Conservation (phyloP, 2,329 filamentous ascomycete species). For the Remersonia thermophila region DNA sequence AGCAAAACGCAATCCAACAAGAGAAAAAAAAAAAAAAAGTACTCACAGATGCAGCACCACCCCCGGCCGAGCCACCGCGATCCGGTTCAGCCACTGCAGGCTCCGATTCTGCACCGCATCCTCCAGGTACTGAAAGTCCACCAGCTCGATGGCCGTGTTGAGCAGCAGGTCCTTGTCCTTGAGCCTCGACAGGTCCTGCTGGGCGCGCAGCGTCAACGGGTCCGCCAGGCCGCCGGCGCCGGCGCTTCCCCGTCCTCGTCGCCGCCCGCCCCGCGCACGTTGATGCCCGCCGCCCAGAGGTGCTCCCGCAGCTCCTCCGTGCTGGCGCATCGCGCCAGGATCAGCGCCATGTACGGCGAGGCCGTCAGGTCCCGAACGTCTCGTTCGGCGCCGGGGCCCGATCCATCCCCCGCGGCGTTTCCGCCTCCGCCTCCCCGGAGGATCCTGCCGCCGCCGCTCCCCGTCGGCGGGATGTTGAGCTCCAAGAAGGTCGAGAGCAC, state of each 20-base stretch:
- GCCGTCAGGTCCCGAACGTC: constrained; percentile 22
- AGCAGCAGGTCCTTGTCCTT: constrained; percentile 51
- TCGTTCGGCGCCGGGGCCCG: constrained; percentile 9
- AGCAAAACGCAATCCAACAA: neutral
- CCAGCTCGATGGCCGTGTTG: constrained; percentile 49
- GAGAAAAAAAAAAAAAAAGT: neutral
- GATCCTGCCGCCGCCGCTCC: neutral
- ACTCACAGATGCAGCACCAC: constrained; percentile 49
- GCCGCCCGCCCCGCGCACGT: constrained; percentile 18
- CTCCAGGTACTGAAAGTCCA: constrained; percentile 55
- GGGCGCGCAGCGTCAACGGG: constrained; percentile 14
- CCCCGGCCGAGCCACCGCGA: constrained; percentile 41
- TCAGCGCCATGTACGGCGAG: constrained; percentile 49
- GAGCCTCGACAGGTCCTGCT: constrained; percentile 34
- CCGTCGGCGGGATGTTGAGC: constrained; percentile 24
- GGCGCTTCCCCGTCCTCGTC: constrained; percentile 21
- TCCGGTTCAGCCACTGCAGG: constrained; percentile 45
- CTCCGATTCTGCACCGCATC: constrained; percentile 48
- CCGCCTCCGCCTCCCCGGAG: neutral
- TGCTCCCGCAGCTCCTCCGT: constrained; percentile 50
- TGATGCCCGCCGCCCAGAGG: constrained; percentile 47
- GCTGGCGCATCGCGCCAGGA: constrained; percentile 43
- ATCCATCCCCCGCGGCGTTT: no score
- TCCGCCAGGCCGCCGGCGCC: constrained; percentile 21
- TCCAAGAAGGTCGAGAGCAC: constrained; percentile 51